Conservation (phyloP, 1,139 yeast genomes). For the Debaryomycetaceae sp. region DNA sequence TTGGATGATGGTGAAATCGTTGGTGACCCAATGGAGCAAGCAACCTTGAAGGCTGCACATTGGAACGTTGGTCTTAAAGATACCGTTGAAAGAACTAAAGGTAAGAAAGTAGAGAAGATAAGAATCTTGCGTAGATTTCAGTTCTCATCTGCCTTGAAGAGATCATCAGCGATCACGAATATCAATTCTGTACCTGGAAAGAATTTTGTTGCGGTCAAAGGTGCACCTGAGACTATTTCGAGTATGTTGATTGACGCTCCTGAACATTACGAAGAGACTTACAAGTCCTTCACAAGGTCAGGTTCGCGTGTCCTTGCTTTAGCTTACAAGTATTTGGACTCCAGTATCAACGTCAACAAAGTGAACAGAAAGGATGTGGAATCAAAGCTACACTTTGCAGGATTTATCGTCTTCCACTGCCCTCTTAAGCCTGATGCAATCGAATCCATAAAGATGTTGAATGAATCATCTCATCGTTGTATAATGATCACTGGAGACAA, state of each 20-base stretch:
- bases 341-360: constrained; percentile 46
- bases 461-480: constrained; percentile 91
- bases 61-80: constrained; percentile 85
- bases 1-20: constrained; percentile 96
- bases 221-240: constrained; percentile 98
- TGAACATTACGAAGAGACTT: constrained; percentile 75
- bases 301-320: constrained; percentile 96
- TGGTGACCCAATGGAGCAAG: constrained; percentile 99
- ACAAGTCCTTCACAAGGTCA: constrained; percentile 86
- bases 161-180: constrained; percentile 87
- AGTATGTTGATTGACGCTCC: constrained; percentile 74
- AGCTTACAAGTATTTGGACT: constrained; percentile 74
- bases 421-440: constrained; percentile 93
- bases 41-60: constrained; percentile 81
- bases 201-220: constrained; percentile 84
- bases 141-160: constrained; percentile 90
- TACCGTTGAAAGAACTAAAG: constrained; percentile 46
- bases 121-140: constrained; percentile 90
- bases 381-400: constrained; percentile 72
- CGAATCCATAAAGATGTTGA: constrained; percentile 86
- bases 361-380: constrained; percentile 76
- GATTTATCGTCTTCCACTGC: constrained; percentile 95
- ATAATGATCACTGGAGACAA: constrained; percentile 99
- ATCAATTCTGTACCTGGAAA: constrained; percentile 49
- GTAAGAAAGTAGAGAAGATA: constrained; percentile 48